Percentiles rank a stretch among this genome's conserved stretches.
Conservation (phyloP, 441 rosid genomes). For the Populus hybrid region DNA sequence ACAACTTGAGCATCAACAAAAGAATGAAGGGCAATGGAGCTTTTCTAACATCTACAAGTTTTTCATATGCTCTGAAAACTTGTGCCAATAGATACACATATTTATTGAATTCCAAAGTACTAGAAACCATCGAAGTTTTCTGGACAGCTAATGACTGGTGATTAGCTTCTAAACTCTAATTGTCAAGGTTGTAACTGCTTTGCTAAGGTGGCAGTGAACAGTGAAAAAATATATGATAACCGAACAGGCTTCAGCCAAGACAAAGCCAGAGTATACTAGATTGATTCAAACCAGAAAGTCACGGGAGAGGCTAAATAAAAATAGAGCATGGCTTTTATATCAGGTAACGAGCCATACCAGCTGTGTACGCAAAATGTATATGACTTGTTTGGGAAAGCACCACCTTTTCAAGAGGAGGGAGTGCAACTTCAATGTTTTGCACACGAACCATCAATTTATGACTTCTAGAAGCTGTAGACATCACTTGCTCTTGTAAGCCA, state of each 20-base stretch:
- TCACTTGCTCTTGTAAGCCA: slow-evolving; percentile 84
- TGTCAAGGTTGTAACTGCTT: background rate
- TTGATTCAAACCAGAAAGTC: background rate
- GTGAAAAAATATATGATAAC: background rate
- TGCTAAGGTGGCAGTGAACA: background rate
- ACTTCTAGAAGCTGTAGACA: slow-evolving; percentile 79
- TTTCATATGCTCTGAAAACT: background rate
- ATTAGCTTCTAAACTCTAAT: background rate
- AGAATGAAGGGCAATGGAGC: background rate
- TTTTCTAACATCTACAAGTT: background rate
- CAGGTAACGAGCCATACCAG: too few species aligned
- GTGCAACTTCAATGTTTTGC: too few species aligned
- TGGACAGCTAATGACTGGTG: background rate
- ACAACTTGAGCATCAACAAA: background rate
- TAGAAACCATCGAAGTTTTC: background rate
- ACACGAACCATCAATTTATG: slow-evolving; percentile 16
- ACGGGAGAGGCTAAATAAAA: background rate
- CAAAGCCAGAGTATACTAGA: background rate
- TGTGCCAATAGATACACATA: background rate
- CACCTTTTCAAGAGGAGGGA: too few species aligned
- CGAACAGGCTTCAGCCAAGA: background rate
- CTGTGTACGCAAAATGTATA: too few species aligned
- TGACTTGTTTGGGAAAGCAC: too few species aligned
- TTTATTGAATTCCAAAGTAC: background rate
- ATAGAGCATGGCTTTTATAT: background rate